Base-by-base conservation (phyloP, 352 stramenopile genomes). In the Globisporangium carolinianum region DNA sequence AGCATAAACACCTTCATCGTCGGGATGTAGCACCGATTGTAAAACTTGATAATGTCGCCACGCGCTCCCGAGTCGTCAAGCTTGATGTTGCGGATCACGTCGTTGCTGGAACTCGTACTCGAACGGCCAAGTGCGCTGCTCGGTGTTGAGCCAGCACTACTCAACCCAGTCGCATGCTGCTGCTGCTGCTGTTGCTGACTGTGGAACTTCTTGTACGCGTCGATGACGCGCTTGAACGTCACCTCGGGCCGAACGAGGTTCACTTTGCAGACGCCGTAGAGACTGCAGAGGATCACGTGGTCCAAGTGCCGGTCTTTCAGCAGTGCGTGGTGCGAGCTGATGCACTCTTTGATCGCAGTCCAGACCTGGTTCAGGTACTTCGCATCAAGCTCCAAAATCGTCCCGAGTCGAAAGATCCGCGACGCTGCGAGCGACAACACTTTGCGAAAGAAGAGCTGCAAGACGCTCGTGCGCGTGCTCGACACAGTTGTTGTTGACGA, bases 41-140 rank as follows among this genome's bases (percentile, higher is more conserved):
- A 95, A 53, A 94, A 95, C 69, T 91, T 93, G 69, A 95, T 93
- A 58, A 95, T 89, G 55, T 95, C 83, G 38, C 85, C 85, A n/a
- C 71, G 70, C 6, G 71, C 72, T 45, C 80, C 51, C 41, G 72
- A 61, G 43, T 73, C 64, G 41, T 92, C 81, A 6, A 94, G 63
- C 53, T 85, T 83, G 58, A 94, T 91, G 35, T 79, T 76, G n/a
- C 83, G 73, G 10, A 89, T 90, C n/a, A 91, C 66, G 39, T 86
- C 78, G 52, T 85, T 75, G 15, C 67, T 72, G 49, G 68, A 80
- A 0, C 77, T 69, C 5, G 69, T 60, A 2, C 79, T 57, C 42
- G 74, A 67, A 5, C 69, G 49, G 1, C 65, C 66, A 5, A 65
- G 58, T 41, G 68, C 17, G 8, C 37, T 36, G n/a, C 36, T 12